phyloP scores from a whole-genome alignment of 2,329 filamentous ascomycete genomes.

The Curvularia lunata region DNA sequence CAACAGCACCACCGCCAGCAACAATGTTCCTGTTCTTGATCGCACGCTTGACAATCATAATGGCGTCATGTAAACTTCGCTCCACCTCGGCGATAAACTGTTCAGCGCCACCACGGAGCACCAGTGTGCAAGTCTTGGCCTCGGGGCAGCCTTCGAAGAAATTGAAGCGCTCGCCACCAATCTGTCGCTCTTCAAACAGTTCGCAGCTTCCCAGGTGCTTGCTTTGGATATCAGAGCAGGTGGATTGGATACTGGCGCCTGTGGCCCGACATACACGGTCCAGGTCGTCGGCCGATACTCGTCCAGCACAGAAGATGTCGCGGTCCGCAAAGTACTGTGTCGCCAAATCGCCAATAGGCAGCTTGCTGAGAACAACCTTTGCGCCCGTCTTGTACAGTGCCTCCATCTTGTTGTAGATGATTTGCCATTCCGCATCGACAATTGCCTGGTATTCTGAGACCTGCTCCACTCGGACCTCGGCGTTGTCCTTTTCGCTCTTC shows the following conservation, averaged over 20 bases:
- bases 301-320: slow-evolving; percentile 96
- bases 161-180: slow-evolving; percentile 97
- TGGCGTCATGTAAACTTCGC: slow-evolving; percentile 95
- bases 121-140: slow-evolving; percentile 95
- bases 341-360: slow-evolving; percentile 95
- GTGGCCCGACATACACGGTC: slow-evolving; percentile 96
- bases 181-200: slow-evolving; percentile 91
- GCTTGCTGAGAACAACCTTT: slow-evolving; percentile 95
- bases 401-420: slow-evolving; percentile 99
- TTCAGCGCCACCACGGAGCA: slow-evolving; percentile 94
- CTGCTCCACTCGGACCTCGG: slow-evolving; percentile 96
- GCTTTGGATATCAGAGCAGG: slow-evolving; percentile 90
- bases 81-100: slow-evolving; percentile 99
- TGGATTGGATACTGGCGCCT: slow-evolving; percentile 89
- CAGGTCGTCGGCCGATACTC: slow-evolving; percentile 89
- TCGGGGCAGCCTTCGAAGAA: slow-evolving; percentile 96
- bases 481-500: slow-evolving; percentile 99
- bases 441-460: slow-evolving; percentile 99
- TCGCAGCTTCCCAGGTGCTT: slow-evolving; percentile 92
- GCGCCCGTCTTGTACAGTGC: slow-evolving; percentile 91
- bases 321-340: slow-evolving; percentile 98
- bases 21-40: slow-evolving; percentile 95
- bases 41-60: slow-evolving; percentile 99
- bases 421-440: slow-evolving; percentile 99
- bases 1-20: slow-evolving; percentile 88